Base-by-base conservation (phyloP, 306 rosid genomes). In the Clitoria ternatea region DNA sequence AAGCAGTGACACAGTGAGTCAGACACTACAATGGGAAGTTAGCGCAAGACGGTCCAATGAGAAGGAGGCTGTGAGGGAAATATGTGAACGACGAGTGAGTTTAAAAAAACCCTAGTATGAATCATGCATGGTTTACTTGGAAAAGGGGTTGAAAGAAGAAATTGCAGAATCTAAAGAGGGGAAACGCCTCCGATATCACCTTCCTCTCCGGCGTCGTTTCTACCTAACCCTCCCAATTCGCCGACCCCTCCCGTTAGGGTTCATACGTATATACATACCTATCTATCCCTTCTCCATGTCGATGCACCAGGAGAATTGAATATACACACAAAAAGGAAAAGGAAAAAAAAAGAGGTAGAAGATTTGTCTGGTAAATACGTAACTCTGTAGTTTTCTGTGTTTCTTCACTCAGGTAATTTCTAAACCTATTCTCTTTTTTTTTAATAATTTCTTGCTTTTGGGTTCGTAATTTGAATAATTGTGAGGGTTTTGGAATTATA, bases 11-110 rank as follows among this genome's bases (percentile, higher is more conserved):
- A n/a, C n/a, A n/a, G n/a, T n/a, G n/a, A n/a, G n/a, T n/a, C n/a
- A n/a, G n/a, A n/a, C n/a, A n/a, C n/a, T n/a, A n/a, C 7, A 45
- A 2, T n/a, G 40, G 49, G 6, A 7, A 11, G 45, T 36, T 27
- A 43, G 67, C 14, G 1, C 7, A 68, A 4, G 20, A 57, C 17
- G 6, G 70, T 48, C 80, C 80, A 68, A 76, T 68, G 1, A 37
- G 33, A 76, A 33, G 32, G 20, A 12, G 64, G 54, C 56, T 36
- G 81, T 77, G 76, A 77, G 1, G 9, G 10, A 68, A 11, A 9
- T 1, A n/a, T 23, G 4, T 0, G 8, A 7, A 0, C 0, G 2
- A 1, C 0, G 1, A 30, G 78, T 78, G 10, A 65, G 1, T 2
- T 0, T 79, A 72, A 56, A 66, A 8, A 56, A 56, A 0, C 70